phyloP scores from a whole-genome alignment of 306 rosid species.

The Quercus ilex region DNA sequence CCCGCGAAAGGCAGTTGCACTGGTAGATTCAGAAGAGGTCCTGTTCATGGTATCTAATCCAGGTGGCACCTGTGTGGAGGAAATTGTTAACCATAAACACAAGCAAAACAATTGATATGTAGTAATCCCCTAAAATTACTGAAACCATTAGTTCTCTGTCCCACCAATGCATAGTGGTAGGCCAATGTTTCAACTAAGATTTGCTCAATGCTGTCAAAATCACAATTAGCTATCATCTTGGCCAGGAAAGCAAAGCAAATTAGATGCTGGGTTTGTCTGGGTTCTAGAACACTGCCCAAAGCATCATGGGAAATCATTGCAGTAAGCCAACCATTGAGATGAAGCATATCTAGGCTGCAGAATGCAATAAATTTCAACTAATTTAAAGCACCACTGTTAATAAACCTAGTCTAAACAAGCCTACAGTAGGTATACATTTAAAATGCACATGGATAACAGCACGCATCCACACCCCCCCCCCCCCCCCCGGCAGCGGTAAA shows the following conservation, averaged over 20 bases:
- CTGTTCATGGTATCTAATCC: conserved; percentile 38
- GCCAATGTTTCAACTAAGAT: not conserved
- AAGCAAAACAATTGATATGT: not conserved
- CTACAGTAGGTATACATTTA: not conserved
- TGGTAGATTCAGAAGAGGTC: conserved; percentile 21
- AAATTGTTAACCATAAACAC: conserved; percentile 14
- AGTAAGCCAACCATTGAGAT: not conserved
- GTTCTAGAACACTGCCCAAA: not conserved
- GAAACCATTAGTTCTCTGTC: not conserved
- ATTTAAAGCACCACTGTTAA: not conserved
- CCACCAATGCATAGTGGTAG: not conserved
- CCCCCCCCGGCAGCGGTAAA: too few species aligned
- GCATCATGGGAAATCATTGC: not conserved
- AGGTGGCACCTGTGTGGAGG: conserved; percentile 54
- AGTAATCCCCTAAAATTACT: not conserved
- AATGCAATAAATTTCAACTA: not conserved
- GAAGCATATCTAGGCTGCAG: not conserved
- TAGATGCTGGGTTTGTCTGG: not conserved
- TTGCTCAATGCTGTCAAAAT: not conserved
- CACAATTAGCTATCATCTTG: not conserved
- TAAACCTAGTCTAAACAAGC: not conserved
- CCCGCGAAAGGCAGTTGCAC: conserved; percentile 18
- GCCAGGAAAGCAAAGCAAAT: not conserved
- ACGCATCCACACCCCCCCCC: not conserved
- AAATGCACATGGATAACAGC: not conserved